Percentiles rank a stretch among this genome's conserved stretches.
phyloP scores from a whole-genome alignment of 495 filamentous ascomycete species.

The Cercophora samala region DNA sequence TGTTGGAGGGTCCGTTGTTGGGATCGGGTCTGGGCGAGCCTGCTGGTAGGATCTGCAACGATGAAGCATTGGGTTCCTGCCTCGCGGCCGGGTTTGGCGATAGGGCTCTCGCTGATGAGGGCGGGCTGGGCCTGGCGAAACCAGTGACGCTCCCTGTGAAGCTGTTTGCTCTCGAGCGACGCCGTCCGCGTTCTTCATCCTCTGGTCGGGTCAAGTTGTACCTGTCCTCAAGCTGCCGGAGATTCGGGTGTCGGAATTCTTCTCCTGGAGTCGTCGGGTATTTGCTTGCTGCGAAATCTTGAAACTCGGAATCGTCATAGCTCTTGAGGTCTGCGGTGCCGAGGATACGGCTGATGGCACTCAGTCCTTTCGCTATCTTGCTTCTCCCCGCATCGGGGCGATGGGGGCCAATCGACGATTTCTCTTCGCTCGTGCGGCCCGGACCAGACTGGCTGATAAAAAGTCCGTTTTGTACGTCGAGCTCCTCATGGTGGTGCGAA shows the following conservation, averaged over 20 bases:
- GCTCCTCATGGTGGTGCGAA: conserved; percentile 24
- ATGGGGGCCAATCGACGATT: background rate
- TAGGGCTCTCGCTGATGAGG: background rate
- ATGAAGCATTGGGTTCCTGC: background rate
- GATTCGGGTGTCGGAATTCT: background rate
- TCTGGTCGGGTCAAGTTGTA: conserved; percentile 8
- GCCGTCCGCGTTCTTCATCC: conserved; percentile 3
- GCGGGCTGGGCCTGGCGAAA: background rate
- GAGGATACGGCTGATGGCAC: background rate
- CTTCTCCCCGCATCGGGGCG: background rate
- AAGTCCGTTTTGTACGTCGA: background rate
- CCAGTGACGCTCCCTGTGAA: background rate
- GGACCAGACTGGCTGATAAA: background rate
- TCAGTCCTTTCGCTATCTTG: conserved; percentile 1
- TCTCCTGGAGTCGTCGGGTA: background rate
- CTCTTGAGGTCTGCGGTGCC: background rate
- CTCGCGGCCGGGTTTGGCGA: background rate
- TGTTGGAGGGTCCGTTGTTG: background rate
- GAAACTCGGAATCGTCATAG: background rate
- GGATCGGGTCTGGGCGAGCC: background rate
- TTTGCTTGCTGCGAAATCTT: background rate
- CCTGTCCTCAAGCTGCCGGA: background rate
- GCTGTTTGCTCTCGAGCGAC: conserved; percentile 6
- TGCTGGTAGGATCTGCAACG: background rate
- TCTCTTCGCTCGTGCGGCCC: background rate